phyloP scores from a whole-genome alignment of 1,284 basidiomycete genomes.

The Agroathelia rolfsii region DNA sequence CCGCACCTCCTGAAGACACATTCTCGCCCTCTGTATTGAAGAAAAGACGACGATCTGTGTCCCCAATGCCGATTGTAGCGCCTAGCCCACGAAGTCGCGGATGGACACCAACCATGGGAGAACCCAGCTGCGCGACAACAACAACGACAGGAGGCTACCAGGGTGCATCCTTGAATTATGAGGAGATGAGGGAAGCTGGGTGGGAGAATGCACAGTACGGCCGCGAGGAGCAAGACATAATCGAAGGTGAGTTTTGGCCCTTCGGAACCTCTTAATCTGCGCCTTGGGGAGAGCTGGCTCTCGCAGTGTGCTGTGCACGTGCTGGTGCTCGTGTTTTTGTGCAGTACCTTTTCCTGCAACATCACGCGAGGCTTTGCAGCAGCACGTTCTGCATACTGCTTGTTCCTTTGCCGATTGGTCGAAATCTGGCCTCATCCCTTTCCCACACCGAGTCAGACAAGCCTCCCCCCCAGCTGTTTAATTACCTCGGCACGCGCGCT shows the following conservation, averaged over 20 bases:
- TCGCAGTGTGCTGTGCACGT: constrained; percentile 15
- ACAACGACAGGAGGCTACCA: constrained; percentile 50
- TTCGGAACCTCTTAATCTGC: constrained; percentile 2
- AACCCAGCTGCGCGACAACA: constrained; percentile 41
- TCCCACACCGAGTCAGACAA: no score
- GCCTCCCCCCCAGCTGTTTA: no score
- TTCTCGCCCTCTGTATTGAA: constrained; percentile 12
- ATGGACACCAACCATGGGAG: constrained; percentile 54
- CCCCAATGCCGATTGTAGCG: constrained; percentile 18
- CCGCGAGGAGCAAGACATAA: constrained; percentile 33
- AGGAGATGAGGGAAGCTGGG: constrained; percentile 27
- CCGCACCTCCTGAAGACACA: constrained; percentile 9
- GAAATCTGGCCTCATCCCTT: no score
- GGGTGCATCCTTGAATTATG: constrained; percentile 54
- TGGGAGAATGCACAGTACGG: constrained; percentile 22
- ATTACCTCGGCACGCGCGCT: no score
- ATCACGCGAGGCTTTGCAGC: no score
- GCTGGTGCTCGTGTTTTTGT: constrained; percentile 3
- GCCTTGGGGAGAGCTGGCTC: constrained; percentile 6
- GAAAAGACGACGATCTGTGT: constrained; percentile 6
- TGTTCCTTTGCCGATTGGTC: no score
- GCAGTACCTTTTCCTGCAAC: no score
- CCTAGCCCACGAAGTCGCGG: constrained; percentile 51
- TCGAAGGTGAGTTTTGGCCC: constrained; percentile 32
- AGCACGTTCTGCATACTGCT: no score